A percentile compares a stretch with the other conserved stretches of the same genome.
Evolutionary conservation across 768 basidiomycete genomes (phyloP).

Genomic region (Podaxis pistillaris): DNA sequence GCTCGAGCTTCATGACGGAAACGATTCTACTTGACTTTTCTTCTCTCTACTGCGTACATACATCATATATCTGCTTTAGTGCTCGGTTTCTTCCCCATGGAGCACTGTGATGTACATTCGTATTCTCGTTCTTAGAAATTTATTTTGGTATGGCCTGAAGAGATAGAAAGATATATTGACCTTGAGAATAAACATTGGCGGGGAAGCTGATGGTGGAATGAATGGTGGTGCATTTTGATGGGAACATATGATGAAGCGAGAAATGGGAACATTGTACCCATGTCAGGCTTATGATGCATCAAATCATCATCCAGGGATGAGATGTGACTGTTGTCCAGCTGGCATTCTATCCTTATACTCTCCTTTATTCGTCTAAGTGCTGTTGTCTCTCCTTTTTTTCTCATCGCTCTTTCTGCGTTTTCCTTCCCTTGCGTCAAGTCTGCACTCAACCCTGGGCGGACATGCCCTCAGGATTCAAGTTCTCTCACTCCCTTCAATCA

Average conservation of each 20-base stretch:
- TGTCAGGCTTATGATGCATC: conserved; percentile 10
- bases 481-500: conserved; percentile 37
- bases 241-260: background rate
- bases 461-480: conserved; percentile 4
- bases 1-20: conserved; percentile 13
- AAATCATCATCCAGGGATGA: conserved; percentile 1
- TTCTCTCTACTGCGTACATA: conserved; percentile 3
- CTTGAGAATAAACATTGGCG: background rate
- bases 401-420: background rate
- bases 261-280: conserved; percentile 4
- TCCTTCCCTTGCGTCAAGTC: conserved; percentile 4
- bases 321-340: conserved; percentile 9
- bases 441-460: background rate
- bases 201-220: background rate
- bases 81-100: conserved; percentile 4
- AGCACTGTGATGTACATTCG: conserved; percentile 11
- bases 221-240: conserved; percentile 1
- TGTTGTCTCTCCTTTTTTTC: background rate
- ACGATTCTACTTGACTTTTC: conserved; percentile 6
- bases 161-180: background rate
- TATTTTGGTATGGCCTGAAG: background rate
- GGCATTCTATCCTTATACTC: background rate
- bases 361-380: background rate
- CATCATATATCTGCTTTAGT: conserved; percentile 11
- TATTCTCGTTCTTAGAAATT: conserved; percentile 9